Evolutionary conservation across 2,329 filamentous ascomycete species (phyloP).

Genomic region (Malbranchea cinnamomea): DNA sequence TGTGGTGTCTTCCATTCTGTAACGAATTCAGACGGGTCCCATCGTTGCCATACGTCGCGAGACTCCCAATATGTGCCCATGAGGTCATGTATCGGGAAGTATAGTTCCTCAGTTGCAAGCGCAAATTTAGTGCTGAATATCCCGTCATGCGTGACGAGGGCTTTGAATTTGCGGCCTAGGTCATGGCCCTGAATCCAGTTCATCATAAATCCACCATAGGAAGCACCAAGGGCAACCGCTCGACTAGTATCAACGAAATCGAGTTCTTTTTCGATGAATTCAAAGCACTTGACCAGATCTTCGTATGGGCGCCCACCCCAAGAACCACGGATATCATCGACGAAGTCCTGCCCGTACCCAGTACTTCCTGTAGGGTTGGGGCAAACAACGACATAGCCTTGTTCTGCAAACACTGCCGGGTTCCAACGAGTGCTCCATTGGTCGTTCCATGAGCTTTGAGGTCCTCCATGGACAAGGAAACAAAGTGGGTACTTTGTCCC

Average conservation of each 20-base stretch:
- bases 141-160: constrained; percentile 41
- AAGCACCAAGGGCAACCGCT: constrained; percentile 38
- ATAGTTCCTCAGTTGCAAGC: constrained; percentile 37
- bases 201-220: constrained; percentile 47
- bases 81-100: constrained; percentile 40
- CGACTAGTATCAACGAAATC: constrained; percentile 39
- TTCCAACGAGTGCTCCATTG: constrained; percentile 42
- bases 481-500: constrained; percentile 38
- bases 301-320: constrained; percentile 42
- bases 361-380: constrained; percentile 45
- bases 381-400: constrained; percentile 45
- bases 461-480: constrained; percentile 40
- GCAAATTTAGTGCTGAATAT: constrained; percentile 31
- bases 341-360: constrained; percentile 41
- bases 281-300: constrained; percentile 40
- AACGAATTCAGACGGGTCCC: constrained; percentile 42
- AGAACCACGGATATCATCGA: constrained; percentile 35
- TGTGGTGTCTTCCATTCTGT: constrained; percentile 73
- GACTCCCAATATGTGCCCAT: constrained; percentile 36
- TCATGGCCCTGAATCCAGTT: constrained; percentile 43
- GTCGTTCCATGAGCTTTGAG: constrained; percentile 38
- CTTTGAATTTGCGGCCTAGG: constrained; percentile 41
- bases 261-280: constrained; percentile 36
- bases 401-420: constrained; percentile 41
- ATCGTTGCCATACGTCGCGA: constrained; percentile 37